These are phyloP conservation scores for Pleurotus platypus DNA, from an alignment of 768 basidiomycete genomes.

Conservation along the genomic window DNA sequence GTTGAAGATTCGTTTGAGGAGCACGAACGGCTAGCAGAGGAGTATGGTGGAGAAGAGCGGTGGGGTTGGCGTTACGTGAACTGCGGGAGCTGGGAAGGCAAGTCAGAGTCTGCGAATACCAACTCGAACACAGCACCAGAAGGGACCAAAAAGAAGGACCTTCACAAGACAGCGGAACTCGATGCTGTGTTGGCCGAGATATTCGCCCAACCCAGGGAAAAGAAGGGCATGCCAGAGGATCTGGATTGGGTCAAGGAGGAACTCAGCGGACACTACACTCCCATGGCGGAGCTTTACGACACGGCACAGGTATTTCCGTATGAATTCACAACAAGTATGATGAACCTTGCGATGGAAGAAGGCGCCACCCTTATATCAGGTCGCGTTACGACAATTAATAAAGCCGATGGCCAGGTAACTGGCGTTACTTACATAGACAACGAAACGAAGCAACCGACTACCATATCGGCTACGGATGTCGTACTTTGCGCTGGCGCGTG, in stretches of 20 bases:
- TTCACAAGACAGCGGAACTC: slow-evolving; percentile 55
- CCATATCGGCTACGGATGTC: slow-evolving; percentile 62
- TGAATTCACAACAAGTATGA: slow-evolving; percentile 70
- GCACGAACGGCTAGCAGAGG: slow-evolving; percentile 67
- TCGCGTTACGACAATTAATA: slow-evolving; percentile 39
- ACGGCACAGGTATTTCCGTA: slow-evolving; percentile 81
- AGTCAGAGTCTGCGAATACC: slow-evolving; percentile 32
- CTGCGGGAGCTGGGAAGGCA: slow-evolving; percentile 75
- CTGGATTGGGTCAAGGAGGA: slow-evolving; percentile 50
- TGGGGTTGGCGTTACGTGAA: slow-evolving; percentile 83
- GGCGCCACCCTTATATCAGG: slow-evolving; percentile 50
- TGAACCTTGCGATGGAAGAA: slow-evolving; percentile 53
- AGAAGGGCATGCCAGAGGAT: slow-evolving; percentile 44
- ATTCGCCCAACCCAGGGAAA: slow-evolving; percentile 15
- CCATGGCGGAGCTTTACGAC: slow-evolving; percentile 52
- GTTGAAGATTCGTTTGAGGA: slow-evolving; percentile 70
- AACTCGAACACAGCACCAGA: slow-evolving; percentile 15
- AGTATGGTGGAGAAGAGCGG: slow-evolving; percentile 63
- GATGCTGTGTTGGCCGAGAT: slow-evolving; percentile 20
- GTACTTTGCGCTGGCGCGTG: slow-evolving; percentile 86
- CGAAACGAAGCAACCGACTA: slow-evolving; percentile 20
- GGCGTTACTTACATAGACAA: slow-evolving; percentile 43
- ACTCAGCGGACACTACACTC: slow-evolving; percentile 58
- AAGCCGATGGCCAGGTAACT: slow-evolving; percentile 36
- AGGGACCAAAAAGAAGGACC: slow-evolving; percentile 37